phyloP scores from a whole-genome alignment of 768 basidiomycete genomes.

The Polyporus arcularius region DNA sequence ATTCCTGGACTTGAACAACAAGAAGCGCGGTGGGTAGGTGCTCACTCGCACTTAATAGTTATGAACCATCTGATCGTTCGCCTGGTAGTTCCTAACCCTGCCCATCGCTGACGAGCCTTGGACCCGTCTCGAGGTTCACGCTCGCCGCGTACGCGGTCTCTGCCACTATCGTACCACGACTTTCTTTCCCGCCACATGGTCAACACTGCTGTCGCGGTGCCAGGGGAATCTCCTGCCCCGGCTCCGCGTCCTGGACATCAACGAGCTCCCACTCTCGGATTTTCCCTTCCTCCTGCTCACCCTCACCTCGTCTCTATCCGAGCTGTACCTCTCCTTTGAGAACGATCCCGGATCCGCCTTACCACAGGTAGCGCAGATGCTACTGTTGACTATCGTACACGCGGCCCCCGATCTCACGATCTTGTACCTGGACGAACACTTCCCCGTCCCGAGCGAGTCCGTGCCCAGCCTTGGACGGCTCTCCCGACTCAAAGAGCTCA shows the following conservation, averaged over 20 bases:
- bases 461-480: background rate
- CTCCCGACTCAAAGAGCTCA: background rate
- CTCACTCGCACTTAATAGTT: background rate
- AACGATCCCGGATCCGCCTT: background rate
- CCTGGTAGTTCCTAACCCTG: background rate
- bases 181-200: background rate
- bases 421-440: background rate
- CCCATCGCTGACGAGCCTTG: background rate
- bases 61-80: background rate
- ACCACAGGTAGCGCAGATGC: background rate
- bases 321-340: background rate
- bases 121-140: background rate
- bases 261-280: background rate
- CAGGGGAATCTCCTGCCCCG: background rate
- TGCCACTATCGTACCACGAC: background rate
- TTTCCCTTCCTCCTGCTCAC: background rate
- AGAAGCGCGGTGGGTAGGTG: background rate
- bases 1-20: background rate
- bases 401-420: background rate
- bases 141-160: background rate
- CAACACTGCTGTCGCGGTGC: background rate
- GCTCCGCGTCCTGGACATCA: background rate
- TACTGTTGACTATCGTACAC: background rate
- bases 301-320: background rate
- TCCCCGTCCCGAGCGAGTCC: background rate